Evolutionary conservation across 176 grass and related monocot genomes (phyloP).

Genomic region (Eremochloa ophiuroides): DNA sequence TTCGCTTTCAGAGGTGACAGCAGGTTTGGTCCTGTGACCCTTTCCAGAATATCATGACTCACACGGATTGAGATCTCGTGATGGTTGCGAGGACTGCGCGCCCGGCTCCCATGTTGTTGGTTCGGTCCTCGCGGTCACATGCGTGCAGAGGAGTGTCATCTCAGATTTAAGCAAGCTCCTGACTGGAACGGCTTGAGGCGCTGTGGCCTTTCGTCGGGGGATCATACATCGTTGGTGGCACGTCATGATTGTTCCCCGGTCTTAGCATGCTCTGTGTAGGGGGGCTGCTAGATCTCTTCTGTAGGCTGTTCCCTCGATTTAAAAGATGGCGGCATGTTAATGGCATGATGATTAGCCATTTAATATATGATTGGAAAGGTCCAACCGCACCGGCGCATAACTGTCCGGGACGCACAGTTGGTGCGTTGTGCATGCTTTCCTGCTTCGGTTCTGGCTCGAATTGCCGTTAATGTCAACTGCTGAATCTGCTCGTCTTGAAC

Average conservation of each 20-base stretch:
- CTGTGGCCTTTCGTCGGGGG: slow-evolving; percentile 31
- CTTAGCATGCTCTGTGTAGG: slow-evolving; percentile 35
- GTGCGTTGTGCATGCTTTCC: neutral
- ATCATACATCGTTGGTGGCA: slow-evolving; percentile 18
- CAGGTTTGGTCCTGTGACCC: slow-evolving; percentile 19
- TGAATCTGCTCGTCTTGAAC: neutral
- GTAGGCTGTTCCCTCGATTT: slow-evolving; percentile 17
- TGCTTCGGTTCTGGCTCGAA: neutral
- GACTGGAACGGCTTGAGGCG: slow-evolving; percentile 34
- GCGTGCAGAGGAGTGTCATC: slow-evolving; percentile 19
- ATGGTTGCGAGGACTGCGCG: neutral
- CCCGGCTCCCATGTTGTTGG: slow-evolving; percentile 26
- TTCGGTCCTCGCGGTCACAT: slow-evolving; percentile 29
- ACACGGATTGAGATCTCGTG: slow-evolving; percentile 11
- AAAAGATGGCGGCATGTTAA: slow-evolving; percentile 35
- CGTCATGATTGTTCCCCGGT: slow-evolving; percentile 33
- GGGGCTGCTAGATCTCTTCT: slow-evolving; percentile 21
- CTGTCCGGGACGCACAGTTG: neutral
- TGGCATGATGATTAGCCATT: slow-evolving; percentile 29
- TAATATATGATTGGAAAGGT: slow-evolving; percentile 42
- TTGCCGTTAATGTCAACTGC: neutral
- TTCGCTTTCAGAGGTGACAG: slow-evolving; percentile 33
- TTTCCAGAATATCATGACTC: slow-evolving; percentile 22
- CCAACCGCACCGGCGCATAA: slow-evolving; percentile 15
- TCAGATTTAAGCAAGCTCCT: slow-evolving; percentile 33